Evolutionary conservation across 2,329 filamentous ascomycete genomes (phyloP), one percentile per base, ranked within the genome.

Genomic region (Capronia americana): DNA sequence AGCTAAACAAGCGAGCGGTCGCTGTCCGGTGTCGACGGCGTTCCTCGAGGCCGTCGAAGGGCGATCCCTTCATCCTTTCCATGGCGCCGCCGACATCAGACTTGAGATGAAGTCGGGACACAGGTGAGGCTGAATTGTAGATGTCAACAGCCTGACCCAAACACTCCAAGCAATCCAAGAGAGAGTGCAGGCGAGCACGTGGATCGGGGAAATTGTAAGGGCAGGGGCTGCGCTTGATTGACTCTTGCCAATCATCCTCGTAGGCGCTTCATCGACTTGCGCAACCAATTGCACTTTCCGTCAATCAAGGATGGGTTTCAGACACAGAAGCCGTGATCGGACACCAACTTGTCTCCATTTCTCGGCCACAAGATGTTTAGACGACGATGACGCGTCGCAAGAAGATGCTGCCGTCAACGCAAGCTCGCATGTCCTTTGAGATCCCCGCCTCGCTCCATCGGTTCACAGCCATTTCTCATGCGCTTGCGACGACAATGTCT

Each of bases 361-460:
- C 57, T 14, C 20, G 20, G 14, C 28, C 20, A 53, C 28, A 55
- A n/a, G n/a, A 55, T n/a, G 28, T 55, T 17, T 28, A 10, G 7
- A 48, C 48, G 61, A 63, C 41, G 32, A 70, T 70, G 69, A 69
- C 69, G 57, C 69, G 66, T 50, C 61, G 66, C 41, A 66, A 66
- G 66, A 62, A 64, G 34, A 64, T 64, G 17, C 50, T 59, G 38
- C 66, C 69, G 24, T 60, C 61, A 28, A 50, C 63, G 50, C 62
- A 61, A 56, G 67, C 60, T 56, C 69, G 66, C 56, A 64, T 66
- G 28, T 65, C 62, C 44, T 70, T 69, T 50, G 69, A 70, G 50
- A 68, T 70, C 64, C 69, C 69, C 50, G 64, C 66, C 56, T 70
- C 69, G n/a, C 63, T 70, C 14, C 66, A 62, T 30, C 69, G 69